phyloP scores from a whole-genome alignment of 2,329 filamentous ascomycete genomes.

The Onygenales sp. region DNA sequence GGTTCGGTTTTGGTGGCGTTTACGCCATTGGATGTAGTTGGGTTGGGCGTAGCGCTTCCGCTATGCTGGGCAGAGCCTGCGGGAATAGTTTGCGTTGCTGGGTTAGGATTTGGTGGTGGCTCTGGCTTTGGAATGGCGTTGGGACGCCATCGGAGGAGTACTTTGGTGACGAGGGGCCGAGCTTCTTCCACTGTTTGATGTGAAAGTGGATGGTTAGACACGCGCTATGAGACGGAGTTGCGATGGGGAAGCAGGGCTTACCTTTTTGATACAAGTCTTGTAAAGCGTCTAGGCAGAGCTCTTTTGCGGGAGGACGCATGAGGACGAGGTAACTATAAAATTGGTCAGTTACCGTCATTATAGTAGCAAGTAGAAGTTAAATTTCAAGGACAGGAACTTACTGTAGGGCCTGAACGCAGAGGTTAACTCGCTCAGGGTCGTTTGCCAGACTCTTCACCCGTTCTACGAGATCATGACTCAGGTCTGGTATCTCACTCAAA shows the following conservation, averaged over 20 bases:
- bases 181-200: slow-evolving; percentile 33
- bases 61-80: not conserved
- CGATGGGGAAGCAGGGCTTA: slow-evolving; percentile 20
- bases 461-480: slow-evolving; percentile 62
- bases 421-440: slow-evolving; percentile 53
- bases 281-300: slow-evolving; percentile 48
- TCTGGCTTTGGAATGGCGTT: slow-evolving; percentile 19
- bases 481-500: slow-evolving; percentile 77
- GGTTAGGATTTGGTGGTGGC: not conserved
- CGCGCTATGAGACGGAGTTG: not conserved
- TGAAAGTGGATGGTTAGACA: slow-evolving; percentile 4
- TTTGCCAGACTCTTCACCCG: slow-evolving; percentile 57
- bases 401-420: slow-evolving; percentile 50
- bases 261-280: slow-evolving; percentile 50
- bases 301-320: slow-evolving; percentile 50
- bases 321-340: slow-evolving; percentile 42
- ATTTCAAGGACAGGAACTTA: slow-evolving; percentile 22
- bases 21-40: not conserved
- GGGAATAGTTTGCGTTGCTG: not conserved
- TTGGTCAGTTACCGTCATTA: not conserved
- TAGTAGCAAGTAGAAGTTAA: too few species aligned
- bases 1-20: not conserved
- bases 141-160: slow-evolving; percentile 48
- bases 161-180: slow-evolving; percentile 40
- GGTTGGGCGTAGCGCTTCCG: not conserved